A percentile compares a stretch with the other conserved stretches of the same genome.
These are phyloP conservation scores for Picochlorum sp. DNA, from an alignment of 139 green algal species.

Conservation along the genomic window DNA sequence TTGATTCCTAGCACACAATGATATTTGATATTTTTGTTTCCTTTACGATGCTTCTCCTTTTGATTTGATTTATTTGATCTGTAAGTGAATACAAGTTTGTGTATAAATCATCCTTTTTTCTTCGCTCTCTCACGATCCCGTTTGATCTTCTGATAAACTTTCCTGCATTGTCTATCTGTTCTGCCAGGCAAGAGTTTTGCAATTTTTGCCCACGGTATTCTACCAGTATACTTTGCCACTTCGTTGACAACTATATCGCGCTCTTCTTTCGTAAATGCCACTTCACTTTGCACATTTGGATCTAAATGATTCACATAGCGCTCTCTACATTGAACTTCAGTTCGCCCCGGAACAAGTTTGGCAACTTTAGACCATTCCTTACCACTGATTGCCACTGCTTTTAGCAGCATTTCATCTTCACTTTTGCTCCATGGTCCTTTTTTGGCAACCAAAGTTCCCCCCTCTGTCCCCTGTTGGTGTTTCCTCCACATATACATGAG, in stretches of 20 bases:
- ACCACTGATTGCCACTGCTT: conserved; percentile 20
- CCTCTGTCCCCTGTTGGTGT: conserved; percentile 12
- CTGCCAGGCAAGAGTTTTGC: conserved; percentile 16
- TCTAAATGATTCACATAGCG: conserved; percentile 28
- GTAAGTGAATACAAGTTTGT: background rate
- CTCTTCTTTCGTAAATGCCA: conserved; percentile 2
- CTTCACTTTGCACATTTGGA: conserved; percentile 12
- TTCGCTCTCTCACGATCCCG: background rate
- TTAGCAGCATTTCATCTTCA: conserved; percentile 24
- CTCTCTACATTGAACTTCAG: conserved; percentile 22
- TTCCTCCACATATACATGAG: conserved; percentile 33
- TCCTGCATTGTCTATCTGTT: conserved; percentile 24
- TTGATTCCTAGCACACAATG: background rate
- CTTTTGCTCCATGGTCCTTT: conserved; percentile 15
- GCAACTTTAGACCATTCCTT: conserved; percentile 28
- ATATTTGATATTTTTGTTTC: conserved; percentile 1
- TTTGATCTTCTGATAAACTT: background rate
- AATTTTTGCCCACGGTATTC: conserved; percentile 23
- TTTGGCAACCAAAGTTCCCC: background rate
- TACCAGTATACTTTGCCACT: conserved; percentile 7
- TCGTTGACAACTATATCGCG: background rate
- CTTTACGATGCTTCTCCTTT: conserved; percentile 1
- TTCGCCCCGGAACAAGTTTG: conserved; percentile 24
- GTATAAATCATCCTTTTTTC: background rate
- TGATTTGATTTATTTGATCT: conserved; percentile 3